Evolutionary conservation across 139 green algal species (phyloP).

Genomic region (Coccomyxa sp.): DNA sequence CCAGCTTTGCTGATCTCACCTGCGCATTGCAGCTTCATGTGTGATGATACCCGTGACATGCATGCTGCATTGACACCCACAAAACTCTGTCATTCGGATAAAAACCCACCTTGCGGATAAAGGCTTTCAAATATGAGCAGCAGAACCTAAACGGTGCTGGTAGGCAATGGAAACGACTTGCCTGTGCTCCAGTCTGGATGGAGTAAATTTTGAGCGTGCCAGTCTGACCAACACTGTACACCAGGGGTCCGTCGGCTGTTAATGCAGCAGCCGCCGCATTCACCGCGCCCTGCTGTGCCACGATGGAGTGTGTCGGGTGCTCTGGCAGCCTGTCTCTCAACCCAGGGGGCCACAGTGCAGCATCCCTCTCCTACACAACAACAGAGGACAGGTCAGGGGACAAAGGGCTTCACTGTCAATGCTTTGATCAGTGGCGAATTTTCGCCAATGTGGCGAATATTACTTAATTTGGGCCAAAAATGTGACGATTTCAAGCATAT

Average conservation of each 20-base stretch:
- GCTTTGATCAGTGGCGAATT: too few relatives aligned
- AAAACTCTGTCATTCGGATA: too few relatives aligned
- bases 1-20: constrained; percentile 17
- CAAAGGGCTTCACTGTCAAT: too few relatives aligned
- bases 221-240: constrained; percentile 12
- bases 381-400: too few relatives aligned
- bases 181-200: background rate
- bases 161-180: too few relatives aligned
- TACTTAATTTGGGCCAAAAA: too few relatives aligned
- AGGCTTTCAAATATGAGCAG: background rate
- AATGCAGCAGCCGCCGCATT: background rate
- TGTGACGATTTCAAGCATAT: too few relatives aligned
- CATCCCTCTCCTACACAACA: too few relatives aligned
- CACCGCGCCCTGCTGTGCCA: constrained; percentile 11
- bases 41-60: too few relatives aligned
- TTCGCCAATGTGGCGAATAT: too few relatives aligned
- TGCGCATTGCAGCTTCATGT: background rate
- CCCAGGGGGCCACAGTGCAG: background rate
- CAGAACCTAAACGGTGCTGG: background rate
- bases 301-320: background rate
- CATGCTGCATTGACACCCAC: too few relatives aligned
- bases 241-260: background rate
- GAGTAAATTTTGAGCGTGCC: background rate
- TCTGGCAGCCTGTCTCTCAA: constrained; percentile 1
- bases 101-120: too few relatives aligned